Base-by-base conservation (phyloP, 371 early-diverging fungal species). In the Lichtheimia corymbifera region DNA sequence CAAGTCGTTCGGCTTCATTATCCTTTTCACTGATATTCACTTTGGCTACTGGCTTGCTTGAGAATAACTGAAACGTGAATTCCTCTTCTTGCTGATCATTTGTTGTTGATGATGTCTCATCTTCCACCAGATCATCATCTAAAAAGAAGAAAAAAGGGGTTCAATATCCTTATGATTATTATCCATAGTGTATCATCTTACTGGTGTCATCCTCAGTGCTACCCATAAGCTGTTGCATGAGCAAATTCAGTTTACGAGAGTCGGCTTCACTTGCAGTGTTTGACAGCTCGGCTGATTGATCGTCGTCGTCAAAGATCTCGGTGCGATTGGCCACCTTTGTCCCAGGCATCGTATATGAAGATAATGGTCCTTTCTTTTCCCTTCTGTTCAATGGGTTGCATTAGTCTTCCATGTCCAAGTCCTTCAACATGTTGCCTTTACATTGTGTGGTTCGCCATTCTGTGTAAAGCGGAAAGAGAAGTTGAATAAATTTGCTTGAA, bases 31-130 rank as follows among this genome's bases (percentile, higher is more conserved):
- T 61, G 51, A 80, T 68, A 24, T 56, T 68, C 0, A 80, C 73
- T 35, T 66, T 63, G 2, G 77, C 58, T 41, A 76, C 67, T 1
- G 77, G 68, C 30, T 68, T 62, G 41, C 67, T 71, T 1, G 77
- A 67, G 18, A 80, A 80, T 5, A 80, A 51, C 17, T 66, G 67
- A 53, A 80, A 80, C 2, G 68, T 55, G 44, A 76, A 74, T 24
- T 43, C 72, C 25, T 76, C 77, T 41, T 63, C 58, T 15, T 53
- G 51, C 25, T 11, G 18, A 17, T 63, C 43, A 15, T 59, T 41
- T 59, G 22, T 40, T 35, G 57, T 27, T 42, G 7, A 43, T 53
- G n/a, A 5, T 42, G 58, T 51, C 45, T 5, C 20, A 52, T 58
- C n/a, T 50, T 25, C 17, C 13, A 14, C 64, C 51, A 14, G 61